Base-by-base conservation (phyloP, 371 early-diverging fungal genomes). In the Dichotomocladium elegans region DNA sequence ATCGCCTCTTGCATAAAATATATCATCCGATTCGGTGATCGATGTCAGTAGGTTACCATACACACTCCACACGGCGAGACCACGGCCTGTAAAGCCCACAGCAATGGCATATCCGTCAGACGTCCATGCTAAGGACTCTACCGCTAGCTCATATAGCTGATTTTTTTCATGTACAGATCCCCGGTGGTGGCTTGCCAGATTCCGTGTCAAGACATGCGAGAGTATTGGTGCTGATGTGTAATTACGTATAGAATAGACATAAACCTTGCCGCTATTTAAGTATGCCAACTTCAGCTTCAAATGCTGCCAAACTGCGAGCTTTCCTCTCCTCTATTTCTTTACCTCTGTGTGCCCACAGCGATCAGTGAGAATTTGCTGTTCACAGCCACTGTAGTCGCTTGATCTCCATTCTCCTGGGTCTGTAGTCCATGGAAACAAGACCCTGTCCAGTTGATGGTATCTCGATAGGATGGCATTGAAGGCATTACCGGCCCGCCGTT, bases 1-100 rank as follows among this genome's bases (percentile, higher is more conserved):
- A 29, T 57, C 52, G 51, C 30, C 54, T 25, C 56, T 57, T 14
- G 55, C 53, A 28, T 41, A 47, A 41, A 61, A 63, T 4, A 64
- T 42, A 48, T 74, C 71, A 25, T 74, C 75, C 41, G 61, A 47
- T 25, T 66, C 75, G 24, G 42, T 65, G 0, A 87, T 77, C 27
- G 82, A 74, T 47, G 82, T 81, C 5, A 93, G 55, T n/a, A 86
- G 61, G 3, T 77, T 66, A 6, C 93, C 93, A 61, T 82, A 93
- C 2, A 86, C 86, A 70, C 89, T 90, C 90, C 90, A 91, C 3
- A 91, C 65, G 2, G 87, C 76, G 15, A 90, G 53, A 12, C 93
- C 76, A 27, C 79, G 81, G 40, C 61, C 49, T 27, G 60, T 66
- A 72, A 82, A 89, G 21, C 87, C 88, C 45, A 84, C 87, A 1